Evolutionary conservation across 805 yeast genomes (phyloP), one percentile per base, ranked within the genome.

Genomic region (Zygosaccharomyces bisporus): DNA sequence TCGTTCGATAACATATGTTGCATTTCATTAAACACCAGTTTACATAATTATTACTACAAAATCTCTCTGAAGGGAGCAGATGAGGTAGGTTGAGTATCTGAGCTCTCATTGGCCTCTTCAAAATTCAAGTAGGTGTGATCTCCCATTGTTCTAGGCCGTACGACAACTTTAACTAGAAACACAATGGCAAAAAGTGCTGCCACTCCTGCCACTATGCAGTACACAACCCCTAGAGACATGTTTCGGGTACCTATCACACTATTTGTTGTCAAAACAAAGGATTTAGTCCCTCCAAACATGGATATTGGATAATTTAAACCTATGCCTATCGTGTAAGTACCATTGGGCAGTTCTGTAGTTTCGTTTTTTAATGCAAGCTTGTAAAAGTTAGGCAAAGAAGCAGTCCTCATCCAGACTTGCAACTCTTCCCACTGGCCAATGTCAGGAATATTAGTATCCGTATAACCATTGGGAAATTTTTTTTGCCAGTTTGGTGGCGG

Each of bases 391-490:
- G 98, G 95, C 50, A 91, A 71, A 0, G 95, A 96, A 0, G 98
- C 96, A 1, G 97, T 89, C 49, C 87, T 75, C 91, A 86, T 85
- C 95, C 95, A 86, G 54, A 85, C 86, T 56, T 85, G 91, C 49
- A 86, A 75, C 48, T 80, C 81, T 46, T 74, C 77, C 87, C 87
- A 80, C 6, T 69, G 64, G 1, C 80, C 70, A 25, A 86, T 60
- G 58, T 85, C 86, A 4, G 93, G 93, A 39, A 86, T 40, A 58
- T 84, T 85, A 0, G 74, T 73, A 19, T 75, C 76, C 4, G 80
- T 83, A 60, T 86, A 86, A 1, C 95, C 95, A 46, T 84, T 58
- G 1, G 95, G 95, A 54, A 60, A 86, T 66, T 53, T 68, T 58
- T 80, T 80, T 36, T 67, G 63, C 95, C 95, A 86, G 63, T 85